Base-by-base conservation (phyloP, 257 asterid species). In the Gardenia jasminoides region DNA sequence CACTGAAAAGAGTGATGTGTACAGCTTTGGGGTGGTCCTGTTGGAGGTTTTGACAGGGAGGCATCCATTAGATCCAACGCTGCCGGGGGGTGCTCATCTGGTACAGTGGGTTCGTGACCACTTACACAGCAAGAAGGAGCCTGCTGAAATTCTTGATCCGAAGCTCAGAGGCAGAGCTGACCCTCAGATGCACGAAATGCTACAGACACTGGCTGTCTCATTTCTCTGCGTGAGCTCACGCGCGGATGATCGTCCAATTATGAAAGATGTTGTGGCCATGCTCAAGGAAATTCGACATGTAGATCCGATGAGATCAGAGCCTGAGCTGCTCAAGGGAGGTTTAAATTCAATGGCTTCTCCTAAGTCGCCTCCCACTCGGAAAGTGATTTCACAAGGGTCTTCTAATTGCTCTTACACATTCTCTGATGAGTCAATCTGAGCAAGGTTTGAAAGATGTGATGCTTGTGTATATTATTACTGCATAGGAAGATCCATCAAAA, bases 181-280 rank as follows among this genome's bases (percentile, higher is more conserved):
- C 76, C 97, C 96, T 20, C 93, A 93, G 80, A 90, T 92, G 93
- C 99, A 95, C 24, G 99, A 95, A 85, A 93, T 95, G 99, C 91
- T 93, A 44, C 99, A 95, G 75, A 91, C 97, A 17, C 58, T 95
- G 74, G 97, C 98, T 22, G 97, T 95, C 64, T 93, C 99, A 1
- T 93, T 93, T 81, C 88, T 93, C 65, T 95, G 99, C 80, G 89
- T 93, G 56, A 85, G 94, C 80, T 76, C 87, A 1, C 89, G 96
- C 0, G 87, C 94, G 2, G 86, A 90, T 56, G 96, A 91, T 43
- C 95, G 99, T 13, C 98, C 98, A 5, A 88, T 83, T 86, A 95
- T 93, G 99, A 95, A 92, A 87, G 99, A 95, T 79, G 92, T 93
- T 0, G 98, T 93, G 78, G 98, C 99, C 39, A 93, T 95, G 99